Evolutionary conservation across 495 filamentous ascomycete species (phyloP).

Genomic region (Usnea hakonensis): DNA sequence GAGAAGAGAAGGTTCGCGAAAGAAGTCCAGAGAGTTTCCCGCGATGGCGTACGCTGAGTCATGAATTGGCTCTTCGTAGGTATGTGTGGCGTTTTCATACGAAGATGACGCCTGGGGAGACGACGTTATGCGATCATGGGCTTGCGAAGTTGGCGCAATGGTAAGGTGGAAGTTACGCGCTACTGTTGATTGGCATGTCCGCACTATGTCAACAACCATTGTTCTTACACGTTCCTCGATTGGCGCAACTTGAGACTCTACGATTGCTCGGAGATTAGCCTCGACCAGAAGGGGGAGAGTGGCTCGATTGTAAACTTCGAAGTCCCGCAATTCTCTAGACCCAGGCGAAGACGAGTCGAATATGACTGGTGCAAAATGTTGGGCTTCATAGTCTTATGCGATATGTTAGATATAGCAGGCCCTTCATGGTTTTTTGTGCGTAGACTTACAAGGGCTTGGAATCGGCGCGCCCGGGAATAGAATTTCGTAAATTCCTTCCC

Average conservation of each 20-base stretch:
- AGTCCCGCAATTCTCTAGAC: neutral
- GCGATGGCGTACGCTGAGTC: neutral
- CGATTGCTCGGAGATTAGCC: neutral
- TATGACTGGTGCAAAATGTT: neutral
- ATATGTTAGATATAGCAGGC: neutral
- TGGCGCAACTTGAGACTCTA: neutral
- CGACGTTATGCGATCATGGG: neutral
- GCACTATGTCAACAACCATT: neutral
- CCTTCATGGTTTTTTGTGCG: neutral
- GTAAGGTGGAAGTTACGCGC: neutral
- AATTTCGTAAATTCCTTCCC: conserved; percentile 7
- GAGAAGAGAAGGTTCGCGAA: too few relatives aligned
- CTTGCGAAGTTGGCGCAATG: neutral
- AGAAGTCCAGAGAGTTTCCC: neutral
- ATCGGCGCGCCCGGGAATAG: conserved; percentile 7
- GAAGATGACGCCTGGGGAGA: neutral
- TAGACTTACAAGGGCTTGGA: conserved; percentile 2
- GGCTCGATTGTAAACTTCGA: neutral
- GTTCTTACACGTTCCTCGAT: neutral
- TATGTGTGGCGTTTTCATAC: neutral
- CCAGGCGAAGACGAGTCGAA: neutral
- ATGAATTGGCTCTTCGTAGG: neutral
- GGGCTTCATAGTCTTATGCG: neutral
- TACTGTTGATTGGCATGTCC: neutral
- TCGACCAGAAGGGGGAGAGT: neutral